These are phyloP conservation scores for Fusarium sp. DNA, from an alignment of 2,329 filamentous ascomycete genomes.

Conservation along the genomic window DNA sequence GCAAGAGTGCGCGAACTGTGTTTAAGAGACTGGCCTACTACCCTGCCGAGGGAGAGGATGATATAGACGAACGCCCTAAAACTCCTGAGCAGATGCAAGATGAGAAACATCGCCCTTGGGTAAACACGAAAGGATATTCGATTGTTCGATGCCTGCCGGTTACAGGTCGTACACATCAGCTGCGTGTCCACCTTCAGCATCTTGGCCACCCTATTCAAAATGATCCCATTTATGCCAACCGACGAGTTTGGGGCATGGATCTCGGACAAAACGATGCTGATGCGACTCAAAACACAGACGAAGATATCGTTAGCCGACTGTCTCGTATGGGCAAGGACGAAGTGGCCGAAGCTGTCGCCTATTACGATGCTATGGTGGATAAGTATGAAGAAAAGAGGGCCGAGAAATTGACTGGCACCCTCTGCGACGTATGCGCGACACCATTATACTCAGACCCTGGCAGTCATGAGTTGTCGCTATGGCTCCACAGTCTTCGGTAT, in stretches of 20 bases:
- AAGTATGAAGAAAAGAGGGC: constrained; percentile 91
- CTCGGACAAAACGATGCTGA: constrained; percentile 78
- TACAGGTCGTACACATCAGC: constrained; percentile 93
- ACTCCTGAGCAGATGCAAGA: constrained; percentile 44
- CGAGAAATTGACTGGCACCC: constrained; percentile 90
- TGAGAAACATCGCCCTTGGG: constrained; percentile 56
- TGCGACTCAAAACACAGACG: constrained; percentile 79
- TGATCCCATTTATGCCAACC: constrained; percentile 97
- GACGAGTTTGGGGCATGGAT: constrained; percentile 86
- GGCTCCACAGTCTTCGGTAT: constrained; percentile 92
- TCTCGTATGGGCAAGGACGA: constrained; percentile 95
- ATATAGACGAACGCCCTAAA: constrained; percentile 43
- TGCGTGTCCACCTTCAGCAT: constrained; percentile 94
- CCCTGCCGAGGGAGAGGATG: constrained; percentile 58
- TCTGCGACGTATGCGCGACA: constrained; percentile 85
- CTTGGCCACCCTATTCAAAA: constrained; percentile 96
- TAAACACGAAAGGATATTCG: constrained; percentile 83
- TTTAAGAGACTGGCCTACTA: constrained; percentile 96
- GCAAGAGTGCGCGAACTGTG: constrained; percentile 89
- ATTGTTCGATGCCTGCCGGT: constrained; percentile 94
- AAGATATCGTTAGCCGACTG: constrained; percentile 88
- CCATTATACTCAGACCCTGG: constrained; percentile 95
- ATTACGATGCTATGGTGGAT: constrained; percentile 94
- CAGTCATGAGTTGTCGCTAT: constrained; percentile 89
- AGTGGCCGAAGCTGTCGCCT: constrained; percentile 88